Base-by-base conservation (phyloP, 139 green algal species). In the Chlamydomonas sphaeroides region DNA sequence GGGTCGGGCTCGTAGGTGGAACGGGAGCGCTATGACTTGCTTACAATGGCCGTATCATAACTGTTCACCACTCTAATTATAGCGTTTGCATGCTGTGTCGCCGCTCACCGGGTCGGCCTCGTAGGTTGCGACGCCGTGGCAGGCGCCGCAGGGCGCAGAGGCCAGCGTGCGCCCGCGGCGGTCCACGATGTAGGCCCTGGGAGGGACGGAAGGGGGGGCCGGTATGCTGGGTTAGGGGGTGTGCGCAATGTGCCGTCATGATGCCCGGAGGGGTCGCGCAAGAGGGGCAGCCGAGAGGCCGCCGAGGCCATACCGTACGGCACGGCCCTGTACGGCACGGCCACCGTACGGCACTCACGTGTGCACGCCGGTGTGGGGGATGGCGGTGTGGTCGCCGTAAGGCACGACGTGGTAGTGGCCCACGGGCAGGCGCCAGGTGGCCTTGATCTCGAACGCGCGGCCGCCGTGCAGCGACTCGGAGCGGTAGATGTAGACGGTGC, bases 391-490 rank as follows among this genome's bases (percentile, higher is more conserved):
- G 53, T 38, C 25, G 35, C 71, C 71, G 71, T 79, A 79, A 3
- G 51, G 71, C 35, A 79, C 21, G 4, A 67, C 51, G 51, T 79
- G 71, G 53, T 56, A 79, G 53, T 79, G 71, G 11, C 71, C 71
- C 23, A 38, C 71, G 26, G 71, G 71, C 1, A 79, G 33, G 8
- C 30, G 1, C 17, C 59, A 39, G 10, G 25, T 79, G 33, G 25
- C 25, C 10, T 3, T 7, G 23, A 23, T 3, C 28, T 66, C 11
- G 51, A 79, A 79, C 33, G 3, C 20, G 25, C 20, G 3, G 20
- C 23, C 21, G 33, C 25, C 28, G 35, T 79, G 71, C 71, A 79
- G 71, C 28, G 26, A 3, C 4, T 67, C 51, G 23, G 23, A 7
- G 1, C 26, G 33, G 71, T 79, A 79, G 10, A 33, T 36, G 35